Conservation (phyloP, 1,284 basidiomycete species). For the Cutaneotrichosporon dermatis region DNA sequence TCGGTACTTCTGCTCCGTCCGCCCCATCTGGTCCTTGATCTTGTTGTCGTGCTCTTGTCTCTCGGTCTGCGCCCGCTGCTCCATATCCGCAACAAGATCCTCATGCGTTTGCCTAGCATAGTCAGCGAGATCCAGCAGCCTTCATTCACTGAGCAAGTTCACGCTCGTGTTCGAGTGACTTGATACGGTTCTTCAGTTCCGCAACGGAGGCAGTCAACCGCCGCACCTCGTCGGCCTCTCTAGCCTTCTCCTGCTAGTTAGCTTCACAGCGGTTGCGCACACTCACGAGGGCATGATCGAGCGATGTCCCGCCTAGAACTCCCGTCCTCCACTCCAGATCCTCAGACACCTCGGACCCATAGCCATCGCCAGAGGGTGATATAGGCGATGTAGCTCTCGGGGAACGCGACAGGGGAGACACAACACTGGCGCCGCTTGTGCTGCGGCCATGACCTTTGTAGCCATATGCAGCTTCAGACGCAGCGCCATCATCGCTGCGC, state of each 20-base stretch:
- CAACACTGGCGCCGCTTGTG: neutral
- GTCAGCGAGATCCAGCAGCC: neutral
- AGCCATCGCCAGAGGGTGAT: neutral
- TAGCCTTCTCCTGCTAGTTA: constrained; percentile 15
- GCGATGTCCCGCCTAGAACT: neutral
- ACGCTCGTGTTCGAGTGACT: neutral
- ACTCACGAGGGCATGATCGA: neutral
- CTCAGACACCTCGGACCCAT: neutral
- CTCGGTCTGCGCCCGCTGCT: neutral
- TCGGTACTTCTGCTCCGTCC: neutral
- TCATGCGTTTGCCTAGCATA: neutral
- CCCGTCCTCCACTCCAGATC: neutral
- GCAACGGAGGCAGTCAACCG: constrained; percentile 1
- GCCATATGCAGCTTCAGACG: neutral
- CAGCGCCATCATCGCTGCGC: constrained; percentile 18
- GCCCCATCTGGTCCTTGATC: neutral
- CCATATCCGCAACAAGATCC: neutral
- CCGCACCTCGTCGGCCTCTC: neutral
- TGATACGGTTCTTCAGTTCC: neutral
- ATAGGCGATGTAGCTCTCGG: neutral
- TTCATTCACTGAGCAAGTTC: neutral
- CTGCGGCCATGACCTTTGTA: neutral
- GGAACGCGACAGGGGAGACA: neutral
- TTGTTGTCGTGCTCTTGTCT: neutral
- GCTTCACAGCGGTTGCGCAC: neutral